Conservation (phyloP, 176 grass and related monocot species). For the Tillandsia leiboldiana region DNA sequence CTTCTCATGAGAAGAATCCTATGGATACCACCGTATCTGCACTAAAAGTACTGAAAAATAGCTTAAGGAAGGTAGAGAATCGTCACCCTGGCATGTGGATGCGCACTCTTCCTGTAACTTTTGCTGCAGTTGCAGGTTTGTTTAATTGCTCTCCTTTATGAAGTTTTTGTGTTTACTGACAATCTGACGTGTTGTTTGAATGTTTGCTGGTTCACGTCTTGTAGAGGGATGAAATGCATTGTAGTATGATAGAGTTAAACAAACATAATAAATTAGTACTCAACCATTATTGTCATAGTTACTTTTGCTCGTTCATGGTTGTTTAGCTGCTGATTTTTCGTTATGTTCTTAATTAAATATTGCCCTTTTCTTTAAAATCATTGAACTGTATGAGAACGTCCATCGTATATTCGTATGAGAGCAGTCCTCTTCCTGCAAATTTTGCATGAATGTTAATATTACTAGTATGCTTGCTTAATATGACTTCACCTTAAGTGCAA, state of each 20-base stretch:
- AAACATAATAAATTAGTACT: not conserved
- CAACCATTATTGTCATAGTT: not conserved
- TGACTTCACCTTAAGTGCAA: too few species aligned
- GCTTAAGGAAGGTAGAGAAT: constrained; percentile 44
- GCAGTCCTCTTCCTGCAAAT: too few species aligned
- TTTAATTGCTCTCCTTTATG: not conserved
- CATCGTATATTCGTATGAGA: too few species aligned
- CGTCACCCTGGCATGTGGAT: constrained; percentile 40
- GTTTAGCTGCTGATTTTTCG: too few species aligned
- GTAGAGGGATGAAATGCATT: too few species aligned
- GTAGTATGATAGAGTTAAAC: too few species aligned
- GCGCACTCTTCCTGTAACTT: constrained; percentile 48
- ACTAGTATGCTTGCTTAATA: too few species aligned
- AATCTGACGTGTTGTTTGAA: not conserved
- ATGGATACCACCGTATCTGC: constrained; percentile 50
- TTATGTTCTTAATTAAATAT: too few species aligned
- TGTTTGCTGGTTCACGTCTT: not conserved
- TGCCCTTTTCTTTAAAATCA: too few species aligned
- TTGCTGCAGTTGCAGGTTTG: constrained; percentile 63
- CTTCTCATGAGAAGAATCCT: constrained; percentile 58
- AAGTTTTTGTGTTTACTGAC: not conserved
- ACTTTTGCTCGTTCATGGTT: too few species aligned
- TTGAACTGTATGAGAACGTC: too few species aligned
- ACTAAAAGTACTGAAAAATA: constrained; percentile 49
- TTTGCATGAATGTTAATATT: too few species aligned